phyloP scores from a whole-genome alignment of 2,329 filamentous ascomycete genomes.

The Monosporascus sp. region DNA sequence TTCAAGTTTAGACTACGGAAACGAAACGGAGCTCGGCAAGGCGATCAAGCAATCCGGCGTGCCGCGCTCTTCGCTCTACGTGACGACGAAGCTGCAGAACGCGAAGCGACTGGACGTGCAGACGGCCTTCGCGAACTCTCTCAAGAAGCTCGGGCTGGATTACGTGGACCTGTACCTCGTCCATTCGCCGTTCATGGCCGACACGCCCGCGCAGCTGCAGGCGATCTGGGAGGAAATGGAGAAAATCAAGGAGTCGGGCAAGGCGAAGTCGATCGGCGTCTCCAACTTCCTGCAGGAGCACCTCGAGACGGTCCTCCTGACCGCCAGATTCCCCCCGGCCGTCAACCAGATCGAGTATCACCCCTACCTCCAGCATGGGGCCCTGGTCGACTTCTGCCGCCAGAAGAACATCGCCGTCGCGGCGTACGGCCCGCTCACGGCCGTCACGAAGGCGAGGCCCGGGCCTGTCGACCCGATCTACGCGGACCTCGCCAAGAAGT shows the following conservation, averaged over 20 bases:
- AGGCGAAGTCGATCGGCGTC: slow-evolving; percentile 67
- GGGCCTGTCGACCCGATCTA: slow-evolving; percentile 52
- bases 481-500: slow-evolving; percentile 48
- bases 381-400: slow-evolving; percentile 52
- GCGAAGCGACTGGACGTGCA: slow-evolving; percentile 34
- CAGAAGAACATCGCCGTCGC: slow-evolving; percentile 51
- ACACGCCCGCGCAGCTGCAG: slow-evolving; percentile 48
- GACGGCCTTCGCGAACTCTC: slow-evolving; percentile 52
- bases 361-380: slow-evolving; percentile 65
- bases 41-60: slow-evolving; percentile 64
- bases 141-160: slow-evolving; percentile 61
- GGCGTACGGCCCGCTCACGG: slow-evolving; percentile 51
- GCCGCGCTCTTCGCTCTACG: slow-evolving; percentile 62
- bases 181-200: slow-evolving; percentile 51
- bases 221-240: slow-evolving; percentile 55
- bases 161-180: slow-evolving; percentile 70
- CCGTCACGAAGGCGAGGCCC: slow-evolving; percentile 36
- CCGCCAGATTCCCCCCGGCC: slow-evolving; percentile 57
- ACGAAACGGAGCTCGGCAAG: slow-evolving; percentile 64
- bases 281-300: slow-evolving; percentile 64
- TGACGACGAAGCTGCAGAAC: slow-evolving; percentile 55
- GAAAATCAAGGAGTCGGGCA: slow-evolving; percentile 61
- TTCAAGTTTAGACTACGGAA: slow-evolving; percentile 46
- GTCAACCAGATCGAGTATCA: slow-evolving; percentile 81
- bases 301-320: slow-evolving; percentile 51